Evolutionary conservation across 2,329 filamentous ascomycete species (phyloP).

Genomic region (Scolecobasidium constrictum): DNA sequence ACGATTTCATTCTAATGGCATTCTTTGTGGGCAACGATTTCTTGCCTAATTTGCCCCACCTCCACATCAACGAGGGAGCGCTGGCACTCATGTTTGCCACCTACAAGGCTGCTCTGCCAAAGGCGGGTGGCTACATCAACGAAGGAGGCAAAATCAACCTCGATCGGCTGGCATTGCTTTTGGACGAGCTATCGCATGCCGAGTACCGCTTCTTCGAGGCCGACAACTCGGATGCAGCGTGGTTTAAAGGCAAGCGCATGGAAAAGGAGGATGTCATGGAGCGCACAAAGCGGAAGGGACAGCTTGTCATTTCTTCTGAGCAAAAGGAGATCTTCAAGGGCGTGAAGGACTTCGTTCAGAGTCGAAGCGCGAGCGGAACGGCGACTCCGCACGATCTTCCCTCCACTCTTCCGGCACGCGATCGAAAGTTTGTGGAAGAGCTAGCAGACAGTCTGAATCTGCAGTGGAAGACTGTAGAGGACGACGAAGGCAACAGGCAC

Average conservation of each 20-base stretch:
- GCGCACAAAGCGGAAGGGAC: slow-evolving; percentile 48
- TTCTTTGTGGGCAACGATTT: slow-evolving; percentile 99
- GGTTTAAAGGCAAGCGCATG: slow-evolving; percentile 80
- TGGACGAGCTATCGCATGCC: slow-evolving; percentile 77
- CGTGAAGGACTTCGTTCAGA: slow-evolving; percentile 72
- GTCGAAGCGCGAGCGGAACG: slow-evolving; percentile 42
- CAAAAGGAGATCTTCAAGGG: slow-evolving; percentile 76
- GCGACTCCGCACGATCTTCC: slow-evolving; percentile 59
- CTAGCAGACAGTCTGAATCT: slow-evolving; percentile 60
- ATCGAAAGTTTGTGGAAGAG: slow-evolving; percentile 88
- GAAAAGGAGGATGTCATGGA: slow-evolving; percentile 57
- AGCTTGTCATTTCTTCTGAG: slow-evolving; percentile 54
- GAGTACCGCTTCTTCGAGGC: slow-evolving; percentile 89
- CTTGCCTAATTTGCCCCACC: slow-evolving; percentile 84
- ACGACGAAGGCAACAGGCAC: slow-evolving; percentile 55
- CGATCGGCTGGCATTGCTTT: slow-evolving; percentile 60
- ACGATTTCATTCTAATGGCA: slow-evolving; percentile 98
- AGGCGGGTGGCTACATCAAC: slow-evolving; percentile 90
- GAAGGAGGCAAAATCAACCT: slow-evolving; percentile 89
- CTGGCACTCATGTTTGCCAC: slow-evolving; percentile 94
- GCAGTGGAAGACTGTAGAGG: slow-evolving; percentile 52
- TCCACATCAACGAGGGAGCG: slow-evolving; percentile 98
- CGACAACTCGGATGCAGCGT: slow-evolving; percentile 78
- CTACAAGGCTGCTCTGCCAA: slow-evolving; percentile 83
- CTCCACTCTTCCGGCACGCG: slow-evolving; percentile 60